phyloP scores from a whole-genome alignment of 352 stramenopile species.

The Phytopythium helicoides region DNA sequence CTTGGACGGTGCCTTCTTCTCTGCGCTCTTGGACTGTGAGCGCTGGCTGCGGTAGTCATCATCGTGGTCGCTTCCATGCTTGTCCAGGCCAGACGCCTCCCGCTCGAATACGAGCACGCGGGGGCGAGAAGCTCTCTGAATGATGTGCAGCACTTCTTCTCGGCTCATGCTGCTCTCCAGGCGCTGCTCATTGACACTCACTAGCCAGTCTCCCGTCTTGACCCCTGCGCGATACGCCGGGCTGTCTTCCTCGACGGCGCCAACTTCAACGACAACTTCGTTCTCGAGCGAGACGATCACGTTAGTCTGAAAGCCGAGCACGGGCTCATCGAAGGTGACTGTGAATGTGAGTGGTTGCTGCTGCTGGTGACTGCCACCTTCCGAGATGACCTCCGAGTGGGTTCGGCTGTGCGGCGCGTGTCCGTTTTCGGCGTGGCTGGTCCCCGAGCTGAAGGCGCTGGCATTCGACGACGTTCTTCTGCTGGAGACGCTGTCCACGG shows the following conservation, averaged over 20 bases:
- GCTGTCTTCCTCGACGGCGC: conserved; percentile 49
- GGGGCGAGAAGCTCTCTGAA: conserved; percentile 40
- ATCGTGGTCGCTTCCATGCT: conserved; percentile 19
- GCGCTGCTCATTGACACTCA: conserved; percentile 58
- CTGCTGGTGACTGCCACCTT: too few relatives aligned
- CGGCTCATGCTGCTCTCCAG: conserved; percentile 66
- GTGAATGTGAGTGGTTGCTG: conserved; percentile 54
- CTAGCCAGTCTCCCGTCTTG: conserved; percentile 48
- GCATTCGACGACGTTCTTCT: conserved; percentile 38
- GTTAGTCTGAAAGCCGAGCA: conserved; percentile 55
- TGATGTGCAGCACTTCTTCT: conserved; percentile 58
- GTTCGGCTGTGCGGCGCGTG: conserved; percentile 18
- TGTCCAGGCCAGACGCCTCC: conserved; percentile 3
- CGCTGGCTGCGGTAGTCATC: conserved; percentile 11
- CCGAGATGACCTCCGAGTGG: conserved; percentile 30
- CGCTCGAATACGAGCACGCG: conserved; percentile 64
- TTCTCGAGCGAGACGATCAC: conserved; percentile 48
- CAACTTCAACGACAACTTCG: conserved; percentile 53
- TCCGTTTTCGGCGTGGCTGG: conserved; percentile 10
- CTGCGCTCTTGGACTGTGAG: conserved; percentile 31
- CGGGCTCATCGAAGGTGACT: conserved; percentile 58
- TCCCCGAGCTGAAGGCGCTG: conserved; percentile 15
- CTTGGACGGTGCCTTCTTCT: conserved; percentile 39
- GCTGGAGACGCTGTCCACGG: conserved; percentile 19
- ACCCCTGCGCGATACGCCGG: conserved; percentile 54